Evolutionary conservation across 495 filamentous ascomycete genomes (phyloP).

Genomic region (Coniosporium apollinis): DNA sequence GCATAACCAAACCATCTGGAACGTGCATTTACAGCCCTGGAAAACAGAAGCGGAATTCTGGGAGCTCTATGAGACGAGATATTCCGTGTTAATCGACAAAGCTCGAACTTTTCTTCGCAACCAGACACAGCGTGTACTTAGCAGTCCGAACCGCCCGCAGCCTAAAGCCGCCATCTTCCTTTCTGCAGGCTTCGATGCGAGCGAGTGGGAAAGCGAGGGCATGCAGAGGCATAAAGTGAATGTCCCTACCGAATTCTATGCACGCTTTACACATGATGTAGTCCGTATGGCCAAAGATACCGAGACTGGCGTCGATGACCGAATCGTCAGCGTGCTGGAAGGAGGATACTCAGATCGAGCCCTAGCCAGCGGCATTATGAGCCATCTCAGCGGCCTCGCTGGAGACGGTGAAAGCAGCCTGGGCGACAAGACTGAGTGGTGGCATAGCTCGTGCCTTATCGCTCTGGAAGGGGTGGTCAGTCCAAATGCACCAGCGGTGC

Average conservation of each 20-base stretch:
- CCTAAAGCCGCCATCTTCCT: conserved; percentile 82
- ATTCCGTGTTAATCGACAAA: conserved; percentile 60
- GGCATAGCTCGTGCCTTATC: conserved; percentile 49
- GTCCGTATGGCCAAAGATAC: conserved; percentile 69
- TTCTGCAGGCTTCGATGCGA: conserved; percentile 92
- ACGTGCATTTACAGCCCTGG: conserved; percentile 86
- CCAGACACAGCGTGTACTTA: conserved; percentile 46
- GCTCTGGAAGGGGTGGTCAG: conserved; percentile 42
- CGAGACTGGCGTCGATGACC: conserved; percentile 56
- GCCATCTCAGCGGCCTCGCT: conserved; percentile 67
- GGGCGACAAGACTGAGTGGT: conserved; percentile 56
- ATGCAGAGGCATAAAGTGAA: conserved; percentile 94
- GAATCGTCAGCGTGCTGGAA: conserved; percentile 83
- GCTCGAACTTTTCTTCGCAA: conserved; percentile 53
- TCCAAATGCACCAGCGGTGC: conserved; percentile 27
- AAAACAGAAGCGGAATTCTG: conserved; percentile 71
- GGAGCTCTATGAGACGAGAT: conserved; percentile 63
- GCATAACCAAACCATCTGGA: conserved; percentile 86
- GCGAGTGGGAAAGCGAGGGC: conserved; percentile 73
- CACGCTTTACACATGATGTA: conserved; percentile 70
- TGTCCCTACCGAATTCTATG: conserved; percentile 93
- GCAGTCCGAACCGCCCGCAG: conserved; percentile 31
- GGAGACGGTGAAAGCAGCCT: conserved; percentile 27
- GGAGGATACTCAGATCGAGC: conserved; percentile 92
- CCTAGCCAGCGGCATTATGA: conserved; percentile 69